A percentile compares a stretch with the other conserved stretches of the same genome.
Evolutionary conservation across 2,329 filamentous ascomycete species (phyloP).

Genomic region (Cladosporium sp.): DNA sequence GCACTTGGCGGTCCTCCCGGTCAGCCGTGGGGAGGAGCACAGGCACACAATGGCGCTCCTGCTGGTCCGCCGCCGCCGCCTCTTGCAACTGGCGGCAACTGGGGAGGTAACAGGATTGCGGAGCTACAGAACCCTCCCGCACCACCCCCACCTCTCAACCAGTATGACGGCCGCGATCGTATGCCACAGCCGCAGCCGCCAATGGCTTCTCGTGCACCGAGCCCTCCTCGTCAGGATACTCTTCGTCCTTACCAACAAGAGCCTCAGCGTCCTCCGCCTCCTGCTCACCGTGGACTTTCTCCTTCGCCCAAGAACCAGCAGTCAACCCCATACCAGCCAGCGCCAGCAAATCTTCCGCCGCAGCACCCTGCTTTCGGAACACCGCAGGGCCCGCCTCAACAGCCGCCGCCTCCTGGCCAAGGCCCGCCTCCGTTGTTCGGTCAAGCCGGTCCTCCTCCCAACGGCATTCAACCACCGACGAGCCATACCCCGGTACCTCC

Average conservation of each 20-base stretch:
- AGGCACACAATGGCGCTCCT: constrained; percentile 60
- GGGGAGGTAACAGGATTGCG: constrained; percentile 66
- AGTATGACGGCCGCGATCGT: constrained; percentile 74
- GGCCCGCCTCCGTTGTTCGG: constrained; percentile 21
- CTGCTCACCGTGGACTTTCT: constrained; percentile 51
- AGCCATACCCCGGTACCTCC: constrained; percentile 56
- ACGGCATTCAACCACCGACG: constrained; percentile 41
- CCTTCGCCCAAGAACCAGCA: constrained; percentile 58
- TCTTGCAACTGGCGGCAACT: constrained; percentile 46
- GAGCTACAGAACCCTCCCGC: constrained; percentile 65
- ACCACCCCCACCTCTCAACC: constrained; percentile 68
- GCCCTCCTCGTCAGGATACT: constrained; percentile 65
- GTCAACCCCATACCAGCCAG: constrained; percentile 51
- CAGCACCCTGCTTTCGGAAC: constrained; percentile 24
- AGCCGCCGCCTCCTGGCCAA: constrained; percentile 22
- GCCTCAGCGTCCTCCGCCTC: constrained; percentile 39
- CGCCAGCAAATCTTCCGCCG: constrained; percentile 43
- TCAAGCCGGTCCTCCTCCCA: constrained; percentile 20
- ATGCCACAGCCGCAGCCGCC: constrained; percentile 54
- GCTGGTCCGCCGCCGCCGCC: constrained; percentile 61
- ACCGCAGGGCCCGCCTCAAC: constrained; percentile 14
- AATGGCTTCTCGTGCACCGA: constrained; percentile 30
- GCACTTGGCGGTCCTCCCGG: constrained; percentile 73
- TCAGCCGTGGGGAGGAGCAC: constrained; percentile 84
- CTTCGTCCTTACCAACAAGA: constrained; percentile 48